These are phyloP conservation scores for Extremus antarcticus DNA, from an alignment of 495 filamentous ascomycete species.

Conservation along the genomic window DNA sequence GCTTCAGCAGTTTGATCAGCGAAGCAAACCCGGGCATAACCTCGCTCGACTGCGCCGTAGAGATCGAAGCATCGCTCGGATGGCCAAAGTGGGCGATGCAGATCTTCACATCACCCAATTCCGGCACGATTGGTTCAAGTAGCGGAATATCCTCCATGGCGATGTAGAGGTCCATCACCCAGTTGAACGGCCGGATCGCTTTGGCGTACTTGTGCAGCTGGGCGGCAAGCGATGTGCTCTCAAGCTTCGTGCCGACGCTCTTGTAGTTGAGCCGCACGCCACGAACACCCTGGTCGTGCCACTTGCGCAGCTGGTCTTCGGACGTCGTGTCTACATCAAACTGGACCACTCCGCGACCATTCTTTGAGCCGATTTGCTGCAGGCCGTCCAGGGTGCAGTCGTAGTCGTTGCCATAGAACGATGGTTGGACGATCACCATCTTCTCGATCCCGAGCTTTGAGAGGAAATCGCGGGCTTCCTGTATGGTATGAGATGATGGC, in stretches of 20 bases:
- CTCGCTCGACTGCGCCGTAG: constrained; percentile 3
- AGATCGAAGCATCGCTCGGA: constrained; percentile 6
- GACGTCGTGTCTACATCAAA: constrained; percentile 36
- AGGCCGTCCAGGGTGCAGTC: constrained; percentile 42
- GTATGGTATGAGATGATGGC: constrained; percentile 13
- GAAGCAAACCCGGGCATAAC: constrained; percentile 32
- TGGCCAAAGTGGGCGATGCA: constrained; percentile 43
- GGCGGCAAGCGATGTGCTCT: constrained; percentile 27
- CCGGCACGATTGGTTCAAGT: constrained; percentile 34
- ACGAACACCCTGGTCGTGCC: constrained; percentile 41
- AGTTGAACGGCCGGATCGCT: constrained; percentile 34
- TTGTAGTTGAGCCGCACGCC: constrained; percentile 43
- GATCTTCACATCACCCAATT: constrained; percentile 34
- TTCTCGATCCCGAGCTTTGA: constrained; percentile 10
- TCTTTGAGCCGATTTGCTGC: constrained; percentile 22
- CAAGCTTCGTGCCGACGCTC: constrained; percentile 34
- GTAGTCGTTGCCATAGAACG: constrained; percentile 43
- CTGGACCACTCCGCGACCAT: constrained; percentile 41
- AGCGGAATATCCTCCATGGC: constrained; percentile 34
- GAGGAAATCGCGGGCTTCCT: constrained; percentile 12
- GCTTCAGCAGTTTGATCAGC: constrained; percentile 32
- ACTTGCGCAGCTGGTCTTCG: constrained; percentile 30
- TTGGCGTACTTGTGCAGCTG: constrained; percentile 36
- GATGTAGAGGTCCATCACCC: constrained; percentile 42
- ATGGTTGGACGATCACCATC: constrained; percentile 41